Conservation (phyloP, 768 basidiomycete genomes). For the Phylloporus rhodoxanthus region DNA sequence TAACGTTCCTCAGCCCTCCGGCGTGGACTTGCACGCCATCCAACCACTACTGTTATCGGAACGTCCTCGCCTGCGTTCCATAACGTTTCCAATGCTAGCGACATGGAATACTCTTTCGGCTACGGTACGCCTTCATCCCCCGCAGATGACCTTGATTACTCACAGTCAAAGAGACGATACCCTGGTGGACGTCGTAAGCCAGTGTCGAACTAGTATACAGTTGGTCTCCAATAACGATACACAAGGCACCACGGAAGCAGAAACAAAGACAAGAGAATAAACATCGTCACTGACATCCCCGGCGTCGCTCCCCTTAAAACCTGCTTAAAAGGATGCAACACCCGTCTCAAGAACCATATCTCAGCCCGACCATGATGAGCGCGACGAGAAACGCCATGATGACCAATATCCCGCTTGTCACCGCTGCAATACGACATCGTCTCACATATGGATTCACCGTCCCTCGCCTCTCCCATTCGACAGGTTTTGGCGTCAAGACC, state of each 20-base stretch:
- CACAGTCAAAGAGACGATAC: not conserved
- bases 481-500: slow-evolving; percentile 19
- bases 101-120: no score
- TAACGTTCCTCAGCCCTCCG: not conserved
- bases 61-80: no score
- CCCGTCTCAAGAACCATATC: not conserved
- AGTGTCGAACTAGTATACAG: slow-evolving; percentile 10
- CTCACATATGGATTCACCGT: slow-evolving; percentile 34
- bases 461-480: slow-evolving; percentile 1
- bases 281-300: not conserved
- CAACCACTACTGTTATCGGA: no score
- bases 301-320: not conserved
- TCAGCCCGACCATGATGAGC: slow-evolving; percentile 34
- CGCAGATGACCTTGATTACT: not conserved
- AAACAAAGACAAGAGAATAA: not conserved
- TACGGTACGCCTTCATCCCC: not conserved
- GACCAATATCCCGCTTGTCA: slow-evolving; percentile 51
- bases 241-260: not conserved
- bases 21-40: not conserved
- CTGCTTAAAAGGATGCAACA: not conserved
- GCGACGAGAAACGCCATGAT: slow-evolving; percentile 45
- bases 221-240: not conserved
- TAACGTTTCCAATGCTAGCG: no score
- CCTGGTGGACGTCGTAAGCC: no score
- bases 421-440: slow-evolving; percentile 54